Conservation (phyloP, 2,329 filamentous ascomycete genomes). For the Apiospora marii region DNA sequence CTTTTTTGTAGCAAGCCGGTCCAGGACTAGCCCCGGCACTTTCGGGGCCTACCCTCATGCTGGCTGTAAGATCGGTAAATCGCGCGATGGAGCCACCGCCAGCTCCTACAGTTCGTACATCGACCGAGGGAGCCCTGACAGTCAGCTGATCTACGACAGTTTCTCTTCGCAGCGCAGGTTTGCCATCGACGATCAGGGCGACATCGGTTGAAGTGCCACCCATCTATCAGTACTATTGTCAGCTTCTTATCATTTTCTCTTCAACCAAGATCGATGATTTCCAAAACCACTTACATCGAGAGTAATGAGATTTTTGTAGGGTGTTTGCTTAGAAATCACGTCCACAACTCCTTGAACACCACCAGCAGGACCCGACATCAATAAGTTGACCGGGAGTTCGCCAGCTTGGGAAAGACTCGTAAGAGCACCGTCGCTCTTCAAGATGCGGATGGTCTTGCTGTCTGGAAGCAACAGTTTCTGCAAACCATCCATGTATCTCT, state of each 20-base stretch:
- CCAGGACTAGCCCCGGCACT: slow-evolving; percentile 57
- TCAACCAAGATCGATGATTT: no score
- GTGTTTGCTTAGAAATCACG: slow-evolving; percentile 52
- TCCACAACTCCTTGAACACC: slow-evolving; percentile 57
- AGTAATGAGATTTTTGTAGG: slow-evolving; percentile 56
- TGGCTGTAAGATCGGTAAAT: slow-evolving; percentile 55
- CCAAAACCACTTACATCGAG: slow-evolving; percentile 43
- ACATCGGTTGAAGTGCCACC: slow-evolving; percentile 59
- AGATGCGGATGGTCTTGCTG: slow-evolving; percentile 53
- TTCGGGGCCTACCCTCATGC: slow-evolving; percentile 58
- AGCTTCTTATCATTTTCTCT: neutral
- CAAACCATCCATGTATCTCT: slow-evolving; percentile 52
- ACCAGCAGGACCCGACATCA: slow-evolving; percentile 59
- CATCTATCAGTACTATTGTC: slow-evolving; percentile 39
- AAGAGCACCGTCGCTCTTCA: slow-evolving; percentile 58
- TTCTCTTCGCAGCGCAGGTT: slow-evolving; percentile 53
- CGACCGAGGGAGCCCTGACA: slow-evolving; percentile 55
- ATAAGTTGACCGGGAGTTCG: slow-evolving; percentile 55
- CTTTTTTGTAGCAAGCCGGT: slow-evolving; percentile 57
- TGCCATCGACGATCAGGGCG: slow-evolving; percentile 52
- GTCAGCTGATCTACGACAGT: slow-evolving; percentile 53
- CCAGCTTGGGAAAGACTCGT: slow-evolving; percentile 53
- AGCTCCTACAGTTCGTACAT: slow-evolving; percentile 57
- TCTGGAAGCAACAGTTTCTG: slow-evolving; percentile 48
- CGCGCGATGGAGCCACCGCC: slow-evolving; percentile 57